Conservation (phyloP, 2,329 filamentous ascomycete species). For the Sphaerostilbella broomeana region DNA sequence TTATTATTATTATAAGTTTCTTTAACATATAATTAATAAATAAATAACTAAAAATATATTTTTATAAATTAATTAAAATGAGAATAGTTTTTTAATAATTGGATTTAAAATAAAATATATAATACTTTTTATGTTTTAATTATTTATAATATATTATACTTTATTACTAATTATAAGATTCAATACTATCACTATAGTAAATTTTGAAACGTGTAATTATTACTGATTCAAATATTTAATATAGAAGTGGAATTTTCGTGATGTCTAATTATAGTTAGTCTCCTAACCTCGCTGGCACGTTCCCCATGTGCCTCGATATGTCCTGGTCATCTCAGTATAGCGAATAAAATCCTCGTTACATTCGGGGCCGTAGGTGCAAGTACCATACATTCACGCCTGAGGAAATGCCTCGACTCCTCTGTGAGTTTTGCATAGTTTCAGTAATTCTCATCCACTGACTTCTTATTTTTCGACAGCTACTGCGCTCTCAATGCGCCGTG, state of each 20-base stretch:
- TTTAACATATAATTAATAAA: background rate
- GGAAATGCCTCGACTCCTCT: conserved; percentile 13
- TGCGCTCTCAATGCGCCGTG: conserved; percentile 64
- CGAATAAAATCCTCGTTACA: background rate
- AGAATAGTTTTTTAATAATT: conserved; percentile 1
- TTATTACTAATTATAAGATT: background rate
- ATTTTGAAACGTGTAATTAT: background rate
- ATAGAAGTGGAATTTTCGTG: background rate
- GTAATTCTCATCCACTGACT: background rate
- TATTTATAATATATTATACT: conserved; percentile 1
- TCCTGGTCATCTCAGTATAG: background rate
- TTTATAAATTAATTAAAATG: background rate
- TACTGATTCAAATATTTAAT: background rate
- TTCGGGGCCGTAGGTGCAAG: background rate
- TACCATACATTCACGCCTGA: background rate
- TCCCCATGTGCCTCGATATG: background rate
- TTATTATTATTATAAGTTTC: background rate
- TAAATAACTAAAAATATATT: background rate
- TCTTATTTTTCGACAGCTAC: conserved; percentile 37
- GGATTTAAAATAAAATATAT: conserved; percentile 1
- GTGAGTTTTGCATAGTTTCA: conserved; percentile 6
- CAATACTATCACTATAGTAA: background rate
- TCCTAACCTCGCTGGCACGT: background rate
- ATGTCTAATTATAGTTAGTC: background rate
- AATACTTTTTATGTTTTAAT: background rate